Conservation (phyloP, 202 grass and related monocot genomes). For the Bolboschoenoplectus hybrid region DNA sequence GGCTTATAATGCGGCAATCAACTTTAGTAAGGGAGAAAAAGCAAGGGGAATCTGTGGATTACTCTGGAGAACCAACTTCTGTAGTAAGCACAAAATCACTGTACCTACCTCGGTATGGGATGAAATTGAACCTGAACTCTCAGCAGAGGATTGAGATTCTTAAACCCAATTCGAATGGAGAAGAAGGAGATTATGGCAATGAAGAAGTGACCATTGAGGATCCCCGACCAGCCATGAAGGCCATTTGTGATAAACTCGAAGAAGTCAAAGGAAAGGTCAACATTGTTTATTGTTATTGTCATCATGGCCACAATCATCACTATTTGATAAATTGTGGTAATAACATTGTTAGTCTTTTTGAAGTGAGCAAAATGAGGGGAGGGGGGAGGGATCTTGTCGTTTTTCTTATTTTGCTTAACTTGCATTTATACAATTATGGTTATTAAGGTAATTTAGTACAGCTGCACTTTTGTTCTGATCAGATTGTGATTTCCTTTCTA, state of each 20-base stretch:
- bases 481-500: constrained; percentile 18
- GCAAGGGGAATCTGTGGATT: constrained; percentile 48
- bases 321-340: neutral
- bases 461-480: constrained; percentile 1
- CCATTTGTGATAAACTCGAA: constrained; percentile 96
- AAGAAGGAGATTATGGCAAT: constrained; percentile 50
- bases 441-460: neutral
- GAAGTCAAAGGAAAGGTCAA: constrained; percentile 81
- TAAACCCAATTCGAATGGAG: constrained; percentile 62
- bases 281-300: constrained; percentile 20
- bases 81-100: constrained; percentile 77
- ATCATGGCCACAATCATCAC: neutral
- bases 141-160: constrained; percentile 93
- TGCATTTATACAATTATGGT: constrained; percentile 31
- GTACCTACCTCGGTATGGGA: constrained; percentile 80
- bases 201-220: constrained; percentile 74
- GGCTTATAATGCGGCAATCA: constrained; percentile 80
- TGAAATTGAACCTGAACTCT: constrained; percentile 76
- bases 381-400: neutral
- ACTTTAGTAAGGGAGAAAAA: constrained; percentile 84
- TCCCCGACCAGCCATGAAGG: constrained; percentile 90
- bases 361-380: neutral
- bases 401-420: constrained; percentile 40
- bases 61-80: constrained; percentile 60
- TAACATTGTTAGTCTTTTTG: neutral